A percentile compares a stretch with the other conserved stretches of the same genome.
phyloP scores from a whole-genome alignment of 1,284 basidiomycete species.

The Irpex sp. region DNA sequence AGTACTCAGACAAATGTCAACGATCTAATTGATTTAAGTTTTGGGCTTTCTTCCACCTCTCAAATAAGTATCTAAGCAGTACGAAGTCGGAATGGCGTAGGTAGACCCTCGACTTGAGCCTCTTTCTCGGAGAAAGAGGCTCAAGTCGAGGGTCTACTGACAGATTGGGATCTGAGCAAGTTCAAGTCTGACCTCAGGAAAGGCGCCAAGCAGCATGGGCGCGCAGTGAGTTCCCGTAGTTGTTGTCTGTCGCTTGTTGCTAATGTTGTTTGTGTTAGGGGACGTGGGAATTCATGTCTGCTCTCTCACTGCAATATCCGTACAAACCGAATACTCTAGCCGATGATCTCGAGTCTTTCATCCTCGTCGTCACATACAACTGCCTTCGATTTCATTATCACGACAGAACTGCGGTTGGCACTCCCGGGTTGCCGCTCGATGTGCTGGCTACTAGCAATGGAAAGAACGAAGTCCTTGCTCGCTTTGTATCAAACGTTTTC shows the following conservation, averaged over 20 bases:
- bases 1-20: no score
- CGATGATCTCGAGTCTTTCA: background rate
- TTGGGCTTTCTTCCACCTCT: constrained; percentile 2
- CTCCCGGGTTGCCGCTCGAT: background rate
- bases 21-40: background rate
- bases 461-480: no score
- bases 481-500: background rate
- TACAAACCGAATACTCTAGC: background rate
- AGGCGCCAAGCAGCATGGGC: background rate
- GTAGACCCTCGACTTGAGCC: no score
- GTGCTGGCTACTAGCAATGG: background rate
- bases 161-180: background rate
- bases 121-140: background rate
- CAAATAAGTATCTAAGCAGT: constrained; percentile 8
- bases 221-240: background rate
- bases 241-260: background rate
- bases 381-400: background rate
- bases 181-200: background rate
- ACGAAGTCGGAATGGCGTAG: constrained; percentile 17
- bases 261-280: background rate
- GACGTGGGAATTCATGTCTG: background rate
- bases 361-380: background rate
- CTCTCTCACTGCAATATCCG: background rate
- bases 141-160: background rate
- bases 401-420: no score